Evolutionary conservation across 306 rosid genomes (phyloP), one percentile per base, ranked within the genome.

Genomic region (Acacia melanoxylon): DNA sequence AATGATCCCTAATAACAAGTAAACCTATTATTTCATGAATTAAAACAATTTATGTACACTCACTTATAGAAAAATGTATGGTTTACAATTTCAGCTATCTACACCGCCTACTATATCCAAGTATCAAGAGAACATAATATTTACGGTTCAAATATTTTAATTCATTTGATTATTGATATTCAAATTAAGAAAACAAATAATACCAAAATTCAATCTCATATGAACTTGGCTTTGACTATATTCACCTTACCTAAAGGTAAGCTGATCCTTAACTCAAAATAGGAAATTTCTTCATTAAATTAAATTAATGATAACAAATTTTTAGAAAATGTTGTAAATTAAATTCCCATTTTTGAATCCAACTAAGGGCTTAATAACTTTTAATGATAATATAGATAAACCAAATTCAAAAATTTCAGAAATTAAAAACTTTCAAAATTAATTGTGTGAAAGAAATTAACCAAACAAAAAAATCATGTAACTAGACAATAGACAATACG

Each of bases 291-390:
- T 44, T 16, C 13, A 27, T 63, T 63, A 14, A 8, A 31, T 66
- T 33, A 66, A 66, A 33, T 66, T 17, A 8, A 6, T 16, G 48
- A 37, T 9, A 54, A 75, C 46, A 54, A 12, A n/a, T n/a, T n/a
- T 42, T 10, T 51, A 72, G 70, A 45, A 74, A 67, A 77, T 61
- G 83, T 68, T 15, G 2, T 7, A 58, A 86, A 77, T 80, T 27
- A 72, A 71, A 20, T 72, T 72, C 58, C 17, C n/a, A n/a, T 61
- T 41, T 29, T 35, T 59, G 37, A 24, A 72, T 67, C 22, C 63
- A 73, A 51, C 83, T 49, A 68, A 48, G 8, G 68, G 77, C 73
- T 33, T 25, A 52, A 51, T 42, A 56, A 58, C 14, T 25, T 49
- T 31, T 40, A 72, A 72, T 25, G n/a, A n/a, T n/a, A n/a, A n/a